Base-by-base conservation (phyloP, 441 rosid species). In the Gossypium lobatum region DNA sequence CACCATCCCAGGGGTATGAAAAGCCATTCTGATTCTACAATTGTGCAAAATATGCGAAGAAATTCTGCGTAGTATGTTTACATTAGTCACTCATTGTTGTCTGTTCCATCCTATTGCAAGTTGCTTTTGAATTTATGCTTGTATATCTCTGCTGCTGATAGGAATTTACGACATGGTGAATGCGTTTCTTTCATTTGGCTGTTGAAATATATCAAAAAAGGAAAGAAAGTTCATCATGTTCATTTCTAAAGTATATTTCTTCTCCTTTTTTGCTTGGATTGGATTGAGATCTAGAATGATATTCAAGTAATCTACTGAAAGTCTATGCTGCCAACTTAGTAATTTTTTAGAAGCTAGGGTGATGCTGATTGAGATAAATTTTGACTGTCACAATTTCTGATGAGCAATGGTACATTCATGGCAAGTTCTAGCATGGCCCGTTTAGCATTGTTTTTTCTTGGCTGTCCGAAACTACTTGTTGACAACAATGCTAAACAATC, bases 11-110 rank as follows among this genome's bases (percentile, higher is more conserved):
- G 80, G 90, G 80, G 70, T 88, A 89, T 54, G 88, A 84, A 82
- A 91, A 92, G 89, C 98, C 97, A 67, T 91, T 92, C 80, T 91
- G 88, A 91, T 82, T 69, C 69, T 8, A 53, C 18, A 63, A 21
- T 60, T 63, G 74, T 31, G 21, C 42, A 10, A 25, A 64, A 75
- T 65, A 57, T 63, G 73, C 14, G 10, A 62, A 34, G 66, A 42
- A 46, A 42, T 65, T 31, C 64, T 77, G 2, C 73, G 70, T 71
- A 75, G 71, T 54, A 20, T 21, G 34, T 65, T 65, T 42, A 21
- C 54, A 42, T 18, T 65, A 65, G 39, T 66, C 57, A 21, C 57
- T 23, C 14, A 45, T 8, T 66, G 1, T 23, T 14, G 37, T 66
- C 28, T 13, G 57, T 46, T 46, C 37, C 71, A 66, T 23, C 57